Evolutionary conservation across 2,329 filamentous ascomycete genomes (phyloP).

Genomic region (Alternaria rosae): DNA sequence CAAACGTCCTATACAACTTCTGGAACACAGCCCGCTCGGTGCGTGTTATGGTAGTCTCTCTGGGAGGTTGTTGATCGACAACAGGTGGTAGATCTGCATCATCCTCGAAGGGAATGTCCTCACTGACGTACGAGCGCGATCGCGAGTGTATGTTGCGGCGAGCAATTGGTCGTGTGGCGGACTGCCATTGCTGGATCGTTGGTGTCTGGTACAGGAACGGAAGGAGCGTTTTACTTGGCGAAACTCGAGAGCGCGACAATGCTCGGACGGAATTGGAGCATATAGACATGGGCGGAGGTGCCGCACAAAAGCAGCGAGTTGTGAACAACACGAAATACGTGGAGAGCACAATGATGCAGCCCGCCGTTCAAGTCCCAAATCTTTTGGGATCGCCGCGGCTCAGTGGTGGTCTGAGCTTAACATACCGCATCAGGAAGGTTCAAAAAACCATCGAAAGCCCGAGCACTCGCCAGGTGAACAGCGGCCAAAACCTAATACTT

Average conservation of each 20-base stretch:
- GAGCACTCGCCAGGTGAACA: not conserved
- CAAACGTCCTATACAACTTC: slow-evolving; percentile 42
- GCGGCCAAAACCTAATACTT: not conserved
- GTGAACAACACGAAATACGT: not conserved
- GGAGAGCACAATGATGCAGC: not conserved
- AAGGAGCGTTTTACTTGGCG: slow-evolving; percentile 56
- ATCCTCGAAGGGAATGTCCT: slow-evolving; percentile 26
- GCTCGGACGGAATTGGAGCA: slow-evolving; percentile 41
- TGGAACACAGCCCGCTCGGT: slow-evolving; percentile 47
- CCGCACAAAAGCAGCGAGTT: not conserved
- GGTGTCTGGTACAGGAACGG: slow-evolving; percentile 78
- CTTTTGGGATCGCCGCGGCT: slow-evolving; percentile 3
- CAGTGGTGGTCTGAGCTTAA: slow-evolving; percentile 12
- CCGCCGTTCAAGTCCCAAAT: slow-evolving; percentile 6
- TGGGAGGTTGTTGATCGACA: slow-evolving; percentile 23
- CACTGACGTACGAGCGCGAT: slow-evolving; percentile 19
- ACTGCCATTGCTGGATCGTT: slow-evolving; percentile 60
- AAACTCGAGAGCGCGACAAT: slow-evolving; percentile 39
- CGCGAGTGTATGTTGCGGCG: slow-evolving; percentile 33
- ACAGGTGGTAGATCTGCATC: slow-evolving; percentile 23
- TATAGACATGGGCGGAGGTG: slow-evolving; percentile 37
- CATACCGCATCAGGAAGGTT: not conserved
- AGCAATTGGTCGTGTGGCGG: slow-evolving; percentile 22
- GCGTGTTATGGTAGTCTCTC: slow-evolving; percentile 46
- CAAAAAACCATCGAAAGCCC: not conserved